These are phyloP conservation scores for Euphorbia peplus DNA, from an alignment of 345 rosid species.

Conservation along the genomic window DNA sequence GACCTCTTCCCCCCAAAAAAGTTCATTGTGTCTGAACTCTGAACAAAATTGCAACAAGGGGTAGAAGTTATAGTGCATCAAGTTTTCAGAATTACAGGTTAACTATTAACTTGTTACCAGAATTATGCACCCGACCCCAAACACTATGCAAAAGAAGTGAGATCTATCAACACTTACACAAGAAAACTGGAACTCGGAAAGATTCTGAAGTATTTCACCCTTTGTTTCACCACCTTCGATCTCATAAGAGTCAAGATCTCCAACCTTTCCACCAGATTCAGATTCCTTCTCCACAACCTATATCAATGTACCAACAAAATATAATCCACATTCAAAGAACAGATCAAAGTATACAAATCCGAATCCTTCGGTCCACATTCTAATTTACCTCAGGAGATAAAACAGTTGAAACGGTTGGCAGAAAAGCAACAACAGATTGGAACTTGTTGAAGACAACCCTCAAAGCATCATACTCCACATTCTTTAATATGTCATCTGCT, in stretches of 20 bases:
- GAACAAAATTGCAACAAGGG: not conserved
- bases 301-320: constrained; percentile 11
- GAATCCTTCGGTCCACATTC: constrained; percentile 16
- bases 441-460: constrained; percentile 92
- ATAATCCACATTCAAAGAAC: constrained; percentile 4
- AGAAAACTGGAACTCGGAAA: constrained; percentile 93
- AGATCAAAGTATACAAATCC: constrained; percentile 7
- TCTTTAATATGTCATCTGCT: constrained; percentile 95
- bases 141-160: not conserved
- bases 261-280: constrained; percentile 84
- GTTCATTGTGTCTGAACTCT: not conserved
- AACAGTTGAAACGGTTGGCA: constrained; percentile 76
- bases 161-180: constrained; percentile 57
- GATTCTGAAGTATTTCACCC: constrained; percentile 89
- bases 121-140: not conserved
- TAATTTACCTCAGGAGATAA: constrained; percentile 76
- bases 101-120: not conserved
- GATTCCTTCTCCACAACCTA: constrained; percentile 84
- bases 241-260: constrained; percentile 89
- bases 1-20: not conserved
- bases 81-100: constrained; percentile 1
- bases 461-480: constrained; percentile 85
- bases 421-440: constrained; percentile 67
- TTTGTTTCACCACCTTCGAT: constrained; percentile 97
- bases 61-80: not conserved